Evolutionary conservation across 2,329 filamentous ascomycete species (phyloP).

Genomic region (Alternaria gansuensis): DNA sequence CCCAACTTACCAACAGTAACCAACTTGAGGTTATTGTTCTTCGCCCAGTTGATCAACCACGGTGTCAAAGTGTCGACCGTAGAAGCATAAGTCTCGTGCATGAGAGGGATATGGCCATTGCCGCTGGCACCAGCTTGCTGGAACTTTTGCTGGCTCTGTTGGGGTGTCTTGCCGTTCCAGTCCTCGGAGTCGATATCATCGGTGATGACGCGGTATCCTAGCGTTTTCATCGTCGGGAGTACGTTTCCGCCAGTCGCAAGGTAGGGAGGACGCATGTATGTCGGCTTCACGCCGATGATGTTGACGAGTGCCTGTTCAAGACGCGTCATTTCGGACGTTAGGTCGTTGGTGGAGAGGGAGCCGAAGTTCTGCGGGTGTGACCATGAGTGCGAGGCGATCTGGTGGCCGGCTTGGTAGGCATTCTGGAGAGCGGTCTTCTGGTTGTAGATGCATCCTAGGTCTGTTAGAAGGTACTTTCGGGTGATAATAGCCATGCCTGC

Average conservation of each 20-base stretch:
- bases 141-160: slow-evolving; percentile 48
- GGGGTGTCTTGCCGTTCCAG: slow-evolving; percentile 46
- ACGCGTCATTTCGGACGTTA: slow-evolving; percentile 46
- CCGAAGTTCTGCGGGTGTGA: slow-evolving; percentile 47
- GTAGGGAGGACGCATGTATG: slow-evolving; percentile 52
- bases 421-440: slow-evolving; percentile 44
- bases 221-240: slow-evolving; percentile 44
- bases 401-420: slow-evolving; percentile 47
- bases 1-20: slow-evolving; percentile 47
- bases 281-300: slow-evolving; percentile 51
- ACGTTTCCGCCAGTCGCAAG: slow-evolving; percentile 47
- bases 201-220: slow-evolving; percentile 51
- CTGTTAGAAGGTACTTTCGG: neutral
- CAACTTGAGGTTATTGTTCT: slow-evolving; percentile 48
- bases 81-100: slow-evolving; percentile 49
- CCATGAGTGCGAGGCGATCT: slow-evolving; percentile 52
- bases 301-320: slow-evolving; percentile 49
- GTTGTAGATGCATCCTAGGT: slow-evolving; percentile 44
- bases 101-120: slow-evolving; percentile 49
- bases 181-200: slow-evolving; percentile 48
- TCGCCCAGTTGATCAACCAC: slow-evolving; percentile 52
- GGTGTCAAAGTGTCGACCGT: slow-evolving; percentile 49
- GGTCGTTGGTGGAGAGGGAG: slow-evolving; percentile 39
- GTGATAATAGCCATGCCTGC: neutral
- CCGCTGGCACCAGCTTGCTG: slow-evolving; percentile 44